These are phyloP conservation scores for Phialophora verrucosa DNA, from an alignment of 2,329 filamentous ascomycete genomes.

Conservation along the genomic window DNA sequence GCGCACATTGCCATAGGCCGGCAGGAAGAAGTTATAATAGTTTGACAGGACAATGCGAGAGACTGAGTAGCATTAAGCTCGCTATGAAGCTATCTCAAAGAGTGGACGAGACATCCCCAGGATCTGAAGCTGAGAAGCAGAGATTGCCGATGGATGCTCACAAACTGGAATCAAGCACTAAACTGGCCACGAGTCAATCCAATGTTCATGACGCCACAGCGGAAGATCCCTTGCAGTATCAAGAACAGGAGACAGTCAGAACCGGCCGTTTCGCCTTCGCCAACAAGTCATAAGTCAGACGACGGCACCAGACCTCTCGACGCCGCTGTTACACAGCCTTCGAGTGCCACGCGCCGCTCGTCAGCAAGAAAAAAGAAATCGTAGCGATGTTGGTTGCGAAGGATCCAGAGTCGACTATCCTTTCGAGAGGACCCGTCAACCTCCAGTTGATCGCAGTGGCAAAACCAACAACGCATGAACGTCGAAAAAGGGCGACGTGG, in stretches of 20 bases:
- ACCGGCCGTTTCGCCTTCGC: conserved; percentile 27
- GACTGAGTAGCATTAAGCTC: not conserved
- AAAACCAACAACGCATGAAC: conserved; percentile 20
- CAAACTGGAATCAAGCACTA: not conserved
- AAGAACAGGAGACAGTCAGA: conserved; percentile 35
- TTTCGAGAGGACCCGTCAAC: conserved; percentile 27
- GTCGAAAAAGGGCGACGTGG: conserved; percentile 29
- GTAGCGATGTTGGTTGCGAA: conserved; percentile 24
- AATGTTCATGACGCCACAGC: conserved; percentile 1
- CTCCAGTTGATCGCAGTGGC: conserved; percentile 27
- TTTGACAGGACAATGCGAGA: not conserved
- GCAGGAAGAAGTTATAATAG: not conserved
- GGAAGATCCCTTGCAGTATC: conserved; percentile 11
- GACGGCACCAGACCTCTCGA: not conserved
- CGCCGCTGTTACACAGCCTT: conserved; percentile 3
- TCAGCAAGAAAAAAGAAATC: conserved; percentile 16
- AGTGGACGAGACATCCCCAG: not conserved
- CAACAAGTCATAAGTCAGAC: conserved; percentile 4
- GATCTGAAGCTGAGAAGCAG: not conserved
- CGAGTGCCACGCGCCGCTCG: not conserved
- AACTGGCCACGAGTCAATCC: conserved; percentile 37
- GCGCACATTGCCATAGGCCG: not conserved
- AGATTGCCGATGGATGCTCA: not conserved
- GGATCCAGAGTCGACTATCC: conserved; percentile 24
- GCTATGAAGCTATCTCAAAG: not conserved